Base-by-base conservation (phyloP, 345 rosid species). In the Litchi chinensis region DNA sequence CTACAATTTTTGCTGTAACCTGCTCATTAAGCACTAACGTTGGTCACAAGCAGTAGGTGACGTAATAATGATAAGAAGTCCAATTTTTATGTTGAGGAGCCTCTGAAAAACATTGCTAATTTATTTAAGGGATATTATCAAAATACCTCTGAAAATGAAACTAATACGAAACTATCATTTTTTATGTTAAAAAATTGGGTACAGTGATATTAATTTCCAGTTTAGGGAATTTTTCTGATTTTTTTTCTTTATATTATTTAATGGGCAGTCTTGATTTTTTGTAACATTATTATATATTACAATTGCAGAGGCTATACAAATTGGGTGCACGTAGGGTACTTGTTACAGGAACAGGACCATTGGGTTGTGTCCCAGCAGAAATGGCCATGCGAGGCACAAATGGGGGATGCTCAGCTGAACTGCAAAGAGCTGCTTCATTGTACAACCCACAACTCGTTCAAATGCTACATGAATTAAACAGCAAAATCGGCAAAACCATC, bases 291-390 rank as follows among this genome's bases (percentile, higher is more conserved):
- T 16, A 11, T 11, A 54, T 11, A 57, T 19, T 57, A 3, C 13
- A 4, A 8, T 52, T 76, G 59, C 82, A 88, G 88, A 77, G 52
- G 71, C 76, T 88, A 73, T 65, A 88, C 46, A 44, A 71, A 15
- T 66, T 83, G 5, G 89, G 91, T 64, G 89, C 84, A 0, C 15
- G 85, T 9, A 79, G 88, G 72, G 83, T 88, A 15, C 69, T 88
- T 0, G 88, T 86, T 77, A 86, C 91, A 7, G 88, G 91, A 5
- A 84, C 91, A 0, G 89, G 89, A 59, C 88, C 89, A 3, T 6
- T 86, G 75, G 91, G 91, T 13, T 84, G 88, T 37, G 89, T 66
- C 32, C 91, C 89, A 0, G 86, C 88, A 1, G 91, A 84, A 69
- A 26, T 86, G 73, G 91, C 89, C 0, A 59, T 21, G 81, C 60